Evolutionary conservation across 768 basidiomycete species (phyloP), one percentile per base, ranked within the genome.

Genomic region (Butyriboletus loyo): DNA sequence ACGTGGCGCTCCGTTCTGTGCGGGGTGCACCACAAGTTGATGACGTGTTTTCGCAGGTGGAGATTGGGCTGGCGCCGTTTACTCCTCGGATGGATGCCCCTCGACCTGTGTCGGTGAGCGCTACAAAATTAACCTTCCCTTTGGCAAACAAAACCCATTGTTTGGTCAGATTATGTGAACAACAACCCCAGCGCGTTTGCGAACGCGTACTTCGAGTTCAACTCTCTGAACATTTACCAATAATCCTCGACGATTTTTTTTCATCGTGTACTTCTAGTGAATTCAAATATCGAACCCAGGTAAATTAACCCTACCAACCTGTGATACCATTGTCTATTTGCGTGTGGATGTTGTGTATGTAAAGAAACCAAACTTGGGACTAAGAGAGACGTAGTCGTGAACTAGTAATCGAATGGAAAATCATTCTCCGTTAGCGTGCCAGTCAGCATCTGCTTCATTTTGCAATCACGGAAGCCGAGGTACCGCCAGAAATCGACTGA

Each of bases 121-220:
- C 13, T 22, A 27, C 24, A 13, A 35, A 32, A 7, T 24, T 13
- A 10, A 38, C 22, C 4, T 27, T 13, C 5, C 7, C 7, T 41
- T 25, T 24, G 2, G 7, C 22, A 40, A 50, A 13, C 6, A 9
- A 39, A 17, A 66, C 72, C 53, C 24, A 79, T 78, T 49, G 6
- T 59, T 69, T 78, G 81, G 17, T 55, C 59, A 54, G 73, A 69
- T 19, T 85, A 87, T 59, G 73, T 81, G 51, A 66, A 70, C n/a
- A 64, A 72, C 3, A 44, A 69, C 50, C 73, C 10, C 14, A 44
- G 14, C 1, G 54, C 54, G 22, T 63, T 54, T 45, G 59, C 49
- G 0, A 57, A 62, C 1, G 61, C 64, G 2, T 65, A 51, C 47
- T 65, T 66, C 7, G 54, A 60, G 24, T 63, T 66, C 54, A 66